Evolutionary conservation across 2,329 filamentous ascomycete genomes (phyloP), one percentile per base, ranked within the genome.

Genomic region (Pyrenophora graminea): DNA sequence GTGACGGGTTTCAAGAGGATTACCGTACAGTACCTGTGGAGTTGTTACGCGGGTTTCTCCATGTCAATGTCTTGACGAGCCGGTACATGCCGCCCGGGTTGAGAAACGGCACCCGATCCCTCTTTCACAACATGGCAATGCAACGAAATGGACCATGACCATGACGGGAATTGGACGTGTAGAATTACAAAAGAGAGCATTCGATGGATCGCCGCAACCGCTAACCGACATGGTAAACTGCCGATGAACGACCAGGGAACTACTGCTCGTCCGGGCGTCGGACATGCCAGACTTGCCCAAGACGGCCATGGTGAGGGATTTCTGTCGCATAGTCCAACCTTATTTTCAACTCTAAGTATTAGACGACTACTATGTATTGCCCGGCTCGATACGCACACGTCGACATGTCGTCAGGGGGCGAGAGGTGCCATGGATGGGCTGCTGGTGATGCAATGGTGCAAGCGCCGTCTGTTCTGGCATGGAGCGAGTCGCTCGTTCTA

Each of bases 301-400:
- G 7, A 30, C 27, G 45, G 45, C 45, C 30, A 40, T 40, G 4
- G 27, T 47, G 37, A 25, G 32, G 27, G 37, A 25, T 27, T 36
- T 40, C 30, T 19, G 2, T 32, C 30, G 45, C 45, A 39, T 32
- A 30, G 21, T 47, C 15, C 45, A 47, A 47, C 45, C 37, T 47
- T 47, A 47, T 33, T 44, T 32, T 15, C 36, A 46, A 39, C 44
- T 33, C 25, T 46, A 34, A 39, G 18, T 39, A 39, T 33, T 32
- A 9, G 21, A 17, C 25, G 18, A 33, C 9, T 27, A 30, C 15
- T 1, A 15, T 15, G 15, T 15, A 15, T 15, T 45, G 18, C 21
- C 21, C 42, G 18, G 31, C 2, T 9, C 9, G 27, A 30, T 3
- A 9, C 27, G 12, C 10, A 30, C 10, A 30, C 27, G 27, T 13